These are phyloP conservation scores for Lumnitzera littorea DNA, from an alignment of 345 rosid genomes.

Conservation along the genomic window DNA sequence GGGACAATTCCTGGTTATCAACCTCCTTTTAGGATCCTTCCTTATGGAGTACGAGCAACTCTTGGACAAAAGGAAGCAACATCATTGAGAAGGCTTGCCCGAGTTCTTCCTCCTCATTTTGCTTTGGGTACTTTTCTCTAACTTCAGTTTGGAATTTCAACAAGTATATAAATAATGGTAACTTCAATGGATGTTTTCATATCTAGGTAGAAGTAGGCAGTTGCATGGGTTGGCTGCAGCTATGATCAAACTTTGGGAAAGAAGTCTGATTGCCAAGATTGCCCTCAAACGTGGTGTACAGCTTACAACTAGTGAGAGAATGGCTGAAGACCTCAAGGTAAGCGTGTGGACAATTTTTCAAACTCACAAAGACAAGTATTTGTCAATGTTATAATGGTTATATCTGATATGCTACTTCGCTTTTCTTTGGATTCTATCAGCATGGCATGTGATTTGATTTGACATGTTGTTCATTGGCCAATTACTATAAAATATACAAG, in stretches of 20 bases:
- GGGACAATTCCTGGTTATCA: slow-evolving; percentile 69
- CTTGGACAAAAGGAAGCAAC: slow-evolving; percentile 64
- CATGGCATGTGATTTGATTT: too few species aligned
- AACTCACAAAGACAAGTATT: neutral
- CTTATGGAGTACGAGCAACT: slow-evolving; percentile 79
- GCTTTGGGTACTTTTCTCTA: slow-evolving; percentile 55
- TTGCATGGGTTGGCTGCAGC: slow-evolving; percentile 91
- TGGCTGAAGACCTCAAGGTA: slow-evolving; percentile 97
- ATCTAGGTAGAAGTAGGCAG: slow-evolving; percentile 80
- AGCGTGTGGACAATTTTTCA: slow-evolving; percentile 6
- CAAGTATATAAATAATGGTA: slow-evolving; percentile 7
- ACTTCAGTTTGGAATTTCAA: neutral
- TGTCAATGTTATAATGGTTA: neutral
- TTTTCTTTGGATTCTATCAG: too few species aligned
- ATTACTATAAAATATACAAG: too few species aligned
- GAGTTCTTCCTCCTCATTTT: slow-evolving; percentile 91
- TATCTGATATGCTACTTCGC: neutral
- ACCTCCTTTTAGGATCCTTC: slow-evolving; percentile 86
- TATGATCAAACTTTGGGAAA: slow-evolving; percentile 76
- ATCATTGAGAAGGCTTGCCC: slow-evolving; percentile 66
- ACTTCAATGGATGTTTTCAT: slow-evolving; percentile 13
- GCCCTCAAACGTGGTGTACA: slow-evolving; percentile 92
- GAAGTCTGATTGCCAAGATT: slow-evolving; percentile 73
- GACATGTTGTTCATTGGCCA: too few species aligned
- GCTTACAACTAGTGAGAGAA: slow-evolving; percentile 89